Evolutionary conservation across 306 rosid species (phyloP), one percentile per base, ranked within the genome.

Genomic region (Canavalia gladiata): DNA sequence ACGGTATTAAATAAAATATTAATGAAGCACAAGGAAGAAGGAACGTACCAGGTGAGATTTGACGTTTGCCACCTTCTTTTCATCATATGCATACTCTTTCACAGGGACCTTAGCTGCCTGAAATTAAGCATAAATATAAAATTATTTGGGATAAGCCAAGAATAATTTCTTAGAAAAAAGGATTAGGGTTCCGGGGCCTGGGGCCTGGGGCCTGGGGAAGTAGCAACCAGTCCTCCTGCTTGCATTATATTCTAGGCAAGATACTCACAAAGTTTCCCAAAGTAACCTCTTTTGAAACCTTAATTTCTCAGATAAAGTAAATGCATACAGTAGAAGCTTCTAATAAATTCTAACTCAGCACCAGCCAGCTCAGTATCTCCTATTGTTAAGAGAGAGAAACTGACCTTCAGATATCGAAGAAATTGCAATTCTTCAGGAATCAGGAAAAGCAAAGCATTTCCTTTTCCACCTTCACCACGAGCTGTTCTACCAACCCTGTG

Each of bases 401-500:
- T 78, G 62, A 94, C 98, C 98, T 92, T 92, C 58, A 94, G 83
- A 90, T 92, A 92, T 30, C 91, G 84, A 83, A 92, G 95, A 89
- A 92, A 94, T 70, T 77, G 90, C 87, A 92, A 74, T 79, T 92
- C 98, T 86, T 92, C 94, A 47, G 97, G 95, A 81, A 89, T 92
- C 84, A 92, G 86, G 80, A 92, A 94, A 83, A 92, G 95, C 55
- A 94, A 86, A 5, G 98, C 98, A 65, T 90, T 87, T 84, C 97
- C 98, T 82, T 80, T 92, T 28, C 88, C 95, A 73, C 95, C 92
- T 85, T 95, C 97, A 37, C 99, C 99, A 35, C 99, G 95, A 80
- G 99, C 97, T 78, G 99, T 93, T 90, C 99, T 91, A 73, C 99
- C 99, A 86, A 95, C 97, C 87, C 99, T 90, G 75, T 95, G 99